A percentile compares a stretch with the other conserved stretches of the same genome.
Evolutionary conservation across 129 eudicot species (phyloP).

Genomic region (Lactuca saligna): DNA sequence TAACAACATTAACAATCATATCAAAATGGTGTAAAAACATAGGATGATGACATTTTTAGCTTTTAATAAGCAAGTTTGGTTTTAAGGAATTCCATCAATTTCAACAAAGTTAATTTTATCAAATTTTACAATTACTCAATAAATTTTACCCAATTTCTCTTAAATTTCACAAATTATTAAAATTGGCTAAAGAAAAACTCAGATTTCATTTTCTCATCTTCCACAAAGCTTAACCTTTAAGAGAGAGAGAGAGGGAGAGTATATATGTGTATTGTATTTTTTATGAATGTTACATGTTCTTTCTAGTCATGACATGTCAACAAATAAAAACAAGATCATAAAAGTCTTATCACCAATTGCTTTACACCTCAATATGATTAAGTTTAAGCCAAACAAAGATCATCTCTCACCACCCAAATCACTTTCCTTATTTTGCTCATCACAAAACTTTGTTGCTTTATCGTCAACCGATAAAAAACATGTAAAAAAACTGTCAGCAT

Average conservation of each 20-base stretch:
- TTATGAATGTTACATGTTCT: not conserved
- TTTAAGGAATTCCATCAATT: too few relatives aligned
- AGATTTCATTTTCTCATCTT: not conserved
- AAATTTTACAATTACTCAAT: not conserved
- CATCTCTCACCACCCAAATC: slow-evolving; percentile 8
- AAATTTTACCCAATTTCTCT: not conserved
- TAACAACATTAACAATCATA: too few relatives aligned
- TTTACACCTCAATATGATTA: slow-evolving; percentile 20
- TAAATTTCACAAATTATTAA: too few relatives aligned
- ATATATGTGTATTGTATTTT: not conserved
- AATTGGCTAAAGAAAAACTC: not conserved
- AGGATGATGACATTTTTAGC: too few relatives aligned
- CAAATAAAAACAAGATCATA: not conserved
- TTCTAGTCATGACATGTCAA: not conserved
- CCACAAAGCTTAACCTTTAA: not conserved
- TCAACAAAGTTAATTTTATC: too few relatives aligned
- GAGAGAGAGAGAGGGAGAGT: not conserved
- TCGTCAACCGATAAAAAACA: not conserved
- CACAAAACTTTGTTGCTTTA: not conserved
- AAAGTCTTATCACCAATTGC: not conserved
- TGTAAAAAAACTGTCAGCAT: not conserved
- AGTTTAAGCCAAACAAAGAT: not conserved
- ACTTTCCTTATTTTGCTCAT: slow-evolving; percentile 1
- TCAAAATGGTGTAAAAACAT: too few relatives aligned
- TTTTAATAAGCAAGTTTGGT: not conserved